Conservation (phyloP, 306 rosid genomes). For the Vigna radiata region DNA sequence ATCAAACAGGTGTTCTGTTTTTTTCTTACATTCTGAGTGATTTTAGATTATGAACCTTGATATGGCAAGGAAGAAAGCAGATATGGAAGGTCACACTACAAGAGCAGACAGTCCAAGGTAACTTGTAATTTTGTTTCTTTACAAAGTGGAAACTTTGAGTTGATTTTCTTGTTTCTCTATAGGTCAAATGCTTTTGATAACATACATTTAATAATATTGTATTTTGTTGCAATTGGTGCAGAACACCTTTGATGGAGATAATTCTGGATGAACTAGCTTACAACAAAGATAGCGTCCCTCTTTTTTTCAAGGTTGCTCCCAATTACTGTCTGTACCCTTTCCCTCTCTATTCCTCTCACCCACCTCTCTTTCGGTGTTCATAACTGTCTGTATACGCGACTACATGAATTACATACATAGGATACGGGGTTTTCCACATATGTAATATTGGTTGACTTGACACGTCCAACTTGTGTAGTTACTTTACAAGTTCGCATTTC, state of each 20-base stretch:
- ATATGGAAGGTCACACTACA: conserved; percentile 63
- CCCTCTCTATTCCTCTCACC: conserved; percentile 6
- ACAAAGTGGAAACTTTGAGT: conserved; percentile 1
- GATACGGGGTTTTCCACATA: conserved; percentile 5
- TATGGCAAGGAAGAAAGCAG: conserved; percentile 73
- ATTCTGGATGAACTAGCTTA: conserved; percentile 84
- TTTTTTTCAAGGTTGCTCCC: conserved; percentile 77
- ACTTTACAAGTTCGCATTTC: conserved; percentile 29
- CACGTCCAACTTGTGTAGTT: conserved; percentile 18
- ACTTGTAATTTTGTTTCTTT: conserved; percentile 26
- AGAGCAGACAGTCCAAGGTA: conserved; percentile 88
- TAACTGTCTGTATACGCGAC: conserved; percentile 22
- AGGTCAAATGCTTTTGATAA: conserved; percentile 19
- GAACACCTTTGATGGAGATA: conserved; percentile 78
- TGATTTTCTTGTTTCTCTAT: conserved; percentile 7
- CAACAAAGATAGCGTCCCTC: conserved; percentile 55
- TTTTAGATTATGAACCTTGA: conserved; percentile 84
- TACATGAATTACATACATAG: conserved; percentile 5
- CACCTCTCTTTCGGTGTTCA: conserved; percentile 18
- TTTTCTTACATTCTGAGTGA: conserved; percentile 47
- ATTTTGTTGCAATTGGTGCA: conserved; percentile 55
- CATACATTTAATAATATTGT: conserved; percentile 14
- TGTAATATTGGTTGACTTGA: not conserved
- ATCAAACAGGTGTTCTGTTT: conserved; percentile 28
- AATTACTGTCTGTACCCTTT: conserved; percentile 21